A percentile compares a stretch with the other conserved stretches of the same genome.
phyloP scores from a whole-genome alignment of 2,329 filamentous ascomycete genomes.

The Fusarium sp. region DNA sequence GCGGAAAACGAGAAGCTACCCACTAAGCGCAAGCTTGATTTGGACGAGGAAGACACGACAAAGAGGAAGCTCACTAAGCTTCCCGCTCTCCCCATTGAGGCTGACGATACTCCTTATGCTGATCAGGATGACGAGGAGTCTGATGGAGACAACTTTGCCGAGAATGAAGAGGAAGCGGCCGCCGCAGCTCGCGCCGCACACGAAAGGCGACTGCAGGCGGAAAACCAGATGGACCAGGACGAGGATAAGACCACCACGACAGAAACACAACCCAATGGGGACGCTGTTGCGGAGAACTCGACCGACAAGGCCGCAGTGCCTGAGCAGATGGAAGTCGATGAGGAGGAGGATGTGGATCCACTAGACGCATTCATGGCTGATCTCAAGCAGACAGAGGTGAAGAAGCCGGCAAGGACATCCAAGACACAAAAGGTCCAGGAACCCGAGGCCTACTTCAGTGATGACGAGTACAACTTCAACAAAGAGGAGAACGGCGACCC shows the following conservation, averaged over 20 bases:
- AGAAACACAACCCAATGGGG: slow-evolving; percentile 44
- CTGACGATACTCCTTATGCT: slow-evolving; percentile 66
- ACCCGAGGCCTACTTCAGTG: slow-evolving; percentile 86
- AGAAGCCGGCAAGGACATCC: slow-evolving; percentile 44
- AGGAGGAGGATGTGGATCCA: slow-evolving; percentile 78
- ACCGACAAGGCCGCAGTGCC: slow-evolving; percentile 33
- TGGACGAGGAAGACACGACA: slow-evolving; percentile 87
- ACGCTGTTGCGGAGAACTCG: slow-evolving; percentile 38
- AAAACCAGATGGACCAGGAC: slow-evolving; percentile 58
- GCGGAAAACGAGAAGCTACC: slow-evolving; percentile 70
- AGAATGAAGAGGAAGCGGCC: slow-evolving; percentile 85
- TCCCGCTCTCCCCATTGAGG: slow-evolving; percentile 75
- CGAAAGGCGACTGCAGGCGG: slow-evolving; percentile 72
- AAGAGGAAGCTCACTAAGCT: slow-evolving; percentile 91
- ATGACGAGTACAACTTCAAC: slow-evolving; percentile 73
- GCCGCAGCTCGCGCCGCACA: slow-evolving; percentile 85
- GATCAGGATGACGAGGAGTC: slow-evolving; percentile 74
- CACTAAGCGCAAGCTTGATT: slow-evolving; percentile 77
- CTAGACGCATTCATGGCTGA: slow-evolving; percentile 96
- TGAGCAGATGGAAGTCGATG: slow-evolving; percentile 66
- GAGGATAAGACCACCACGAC: slow-evolving; percentile 39
- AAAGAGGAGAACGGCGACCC: slow-evolving; percentile 58
- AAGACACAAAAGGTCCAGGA: slow-evolving; percentile 65
- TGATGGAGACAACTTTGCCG: slow-evolving; percentile 78
- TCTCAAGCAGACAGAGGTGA: slow-evolving; percentile 63